Conservation (phyloP, 2,329 filamentous ascomycete species). For the Penicillium sp. region DNA sequence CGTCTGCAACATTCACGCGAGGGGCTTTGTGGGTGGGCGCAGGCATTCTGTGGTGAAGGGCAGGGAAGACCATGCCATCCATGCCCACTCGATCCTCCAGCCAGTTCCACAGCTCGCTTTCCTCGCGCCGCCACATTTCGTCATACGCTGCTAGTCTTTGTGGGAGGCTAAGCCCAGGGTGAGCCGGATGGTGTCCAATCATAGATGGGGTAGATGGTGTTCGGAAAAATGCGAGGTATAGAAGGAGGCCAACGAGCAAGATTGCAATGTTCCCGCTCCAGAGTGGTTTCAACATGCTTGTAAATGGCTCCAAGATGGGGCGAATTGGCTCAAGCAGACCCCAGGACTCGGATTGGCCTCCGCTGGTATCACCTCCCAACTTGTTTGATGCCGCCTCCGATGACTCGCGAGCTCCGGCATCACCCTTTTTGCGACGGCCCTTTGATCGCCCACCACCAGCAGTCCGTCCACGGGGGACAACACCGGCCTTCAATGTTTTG, state of each 20-base stretch:
- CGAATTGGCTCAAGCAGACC: constrained; percentile 79
- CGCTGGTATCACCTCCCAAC: constrained; percentile 39
- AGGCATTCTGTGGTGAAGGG: constrained; percentile 24
- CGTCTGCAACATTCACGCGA: constrained; percentile 34
- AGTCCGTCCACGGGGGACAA: constrained; percentile 64
- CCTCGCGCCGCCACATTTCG: constrained; percentile 86
- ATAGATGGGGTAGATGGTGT: constrained; percentile 33
- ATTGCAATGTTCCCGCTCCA: constrained; percentile 77
- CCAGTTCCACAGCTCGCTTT: constrained; percentile 91
- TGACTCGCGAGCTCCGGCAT: constrained; percentile 35
- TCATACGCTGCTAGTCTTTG: constrained; percentile 83
- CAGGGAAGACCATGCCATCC: constrained; percentile 52
- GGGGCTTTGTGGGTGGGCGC: constrained; percentile 48
- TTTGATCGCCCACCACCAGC: constrained; percentile 55
- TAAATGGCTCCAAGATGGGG: constrained; percentile 66
- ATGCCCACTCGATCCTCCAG: constrained; percentile 81
- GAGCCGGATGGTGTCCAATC: constrained; percentile 39
- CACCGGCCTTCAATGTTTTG: constrained; percentile 68
- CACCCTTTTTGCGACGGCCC: constrained; percentile 61
- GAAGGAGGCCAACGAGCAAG: constrained; percentile 68
- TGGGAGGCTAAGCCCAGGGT: constrained; percentile 48
- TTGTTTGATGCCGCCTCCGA: constrained; percentile 46
- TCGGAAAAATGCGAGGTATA: constrained; percentile 74
- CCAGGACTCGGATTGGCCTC: constrained; percentile 60
- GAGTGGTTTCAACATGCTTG: constrained; percentile 68